Base-by-base conservation (phyloP, 495 filamentous ascomycete species). In the Thermochaetoides thermophila region DNA sequence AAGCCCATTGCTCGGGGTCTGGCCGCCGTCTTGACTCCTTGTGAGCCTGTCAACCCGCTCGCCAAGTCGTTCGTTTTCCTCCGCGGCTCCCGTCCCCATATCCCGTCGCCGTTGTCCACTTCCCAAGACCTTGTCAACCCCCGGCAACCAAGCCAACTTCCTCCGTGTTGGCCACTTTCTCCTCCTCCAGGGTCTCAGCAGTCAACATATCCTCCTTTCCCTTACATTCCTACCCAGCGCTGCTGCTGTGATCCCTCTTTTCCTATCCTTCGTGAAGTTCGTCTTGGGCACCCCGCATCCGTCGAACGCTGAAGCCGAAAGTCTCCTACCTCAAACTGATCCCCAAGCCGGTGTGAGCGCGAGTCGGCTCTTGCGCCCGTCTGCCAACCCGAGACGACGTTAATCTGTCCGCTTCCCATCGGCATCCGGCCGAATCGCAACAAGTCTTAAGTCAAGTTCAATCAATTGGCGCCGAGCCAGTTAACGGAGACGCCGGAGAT, bases 401-500 rank as follows among this genome's bases (percentile, higher is more conserved):
- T n/a, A n/a, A n/a, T n/a, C n/a, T n/a, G n/a, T n/a, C n/a, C n/a
- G n/a, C n/a, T n/a, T n/a, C n/a, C n/a, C n/a, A n/a, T n/a, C n/a
- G n/a, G n/a, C n/a, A n/a, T n/a, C n/a, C n/a, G n/a, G n/a, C 11
- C 24, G 24, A 26, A 26, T 4, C 24, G 24, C 24, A 13, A 26
- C 24, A n/a, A 11, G 6, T 3, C 10, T 26, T 3, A 17, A n/a
- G 7, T 19, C n/a, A 27, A 16, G 14, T 13, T 26, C 30, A 14
- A 7, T 17, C 31, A 29, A 43, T 35, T 38, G 40, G 40, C 31
- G 27, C 29, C n/a, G 14, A 14, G 40, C 30, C 35, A 18, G 34
- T 32, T 26, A 23, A 18, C 25, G n/a, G 30, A 33, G n/a, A n/a
- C n/a, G n/a, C n/a, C n/a, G 17, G 31, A 34, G 31, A 17, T 31